Evolutionary conservation across 2,329 filamentous ascomycete species (phyloP).

Genomic region (Fusarium nodosum): DNA sequence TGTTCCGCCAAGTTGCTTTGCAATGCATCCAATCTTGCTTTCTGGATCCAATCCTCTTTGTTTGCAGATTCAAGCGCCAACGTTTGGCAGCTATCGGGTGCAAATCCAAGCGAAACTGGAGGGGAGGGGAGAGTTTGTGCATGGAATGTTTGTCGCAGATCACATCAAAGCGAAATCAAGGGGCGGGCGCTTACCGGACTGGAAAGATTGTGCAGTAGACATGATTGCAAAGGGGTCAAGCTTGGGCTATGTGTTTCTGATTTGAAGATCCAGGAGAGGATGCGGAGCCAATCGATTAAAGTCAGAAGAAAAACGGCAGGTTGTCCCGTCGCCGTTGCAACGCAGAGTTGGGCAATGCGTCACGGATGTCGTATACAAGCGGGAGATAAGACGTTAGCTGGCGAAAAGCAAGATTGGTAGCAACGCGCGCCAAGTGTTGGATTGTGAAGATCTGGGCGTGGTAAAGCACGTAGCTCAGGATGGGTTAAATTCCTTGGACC

Average conservation of each 20-base stretch:
- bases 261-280: slow-evolving; percentile 46
- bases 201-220: slow-evolving; percentile 48
- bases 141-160: slow-evolving; percentile 47
- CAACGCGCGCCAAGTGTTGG: slow-evolving; percentile 25
- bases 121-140: slow-evolving; percentile 41
- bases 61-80: slow-evolving; percentile 43
- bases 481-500: slow-evolving; percentile 52
- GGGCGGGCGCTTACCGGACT: slow-evolving; percentile 50
- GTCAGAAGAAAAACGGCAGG: slow-evolving; percentile 31
- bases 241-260: slow-evolving; percentile 46
- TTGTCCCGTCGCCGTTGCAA: slow-evolving; percentile 37
- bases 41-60: slow-evolving; percentile 41
- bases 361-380: slow-evolving; percentile 26
- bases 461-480: slow-evolving; percentile 46
- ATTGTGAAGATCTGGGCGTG: slow-evolving; percentile 37
- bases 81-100: slow-evolving; percentile 37
- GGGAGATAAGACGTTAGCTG: slow-evolving; percentile 20
- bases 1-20: slow-evolving; percentile 48
- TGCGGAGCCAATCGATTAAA: slow-evolving; percentile 39
- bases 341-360: slow-evolving; percentile 37
- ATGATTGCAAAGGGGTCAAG: slow-evolving; percentile 49
- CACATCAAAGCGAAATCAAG: slow-evolving; percentile 51
- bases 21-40: slow-evolving; percentile 40
- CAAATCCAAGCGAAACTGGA: slow-evolving; percentile 40
- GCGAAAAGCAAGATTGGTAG: slow-evolving; percentile 18